Base-by-base conservation (phyloP, 2,329 filamentous ascomycete genomes). In the Byssothecium circinans region DNA sequence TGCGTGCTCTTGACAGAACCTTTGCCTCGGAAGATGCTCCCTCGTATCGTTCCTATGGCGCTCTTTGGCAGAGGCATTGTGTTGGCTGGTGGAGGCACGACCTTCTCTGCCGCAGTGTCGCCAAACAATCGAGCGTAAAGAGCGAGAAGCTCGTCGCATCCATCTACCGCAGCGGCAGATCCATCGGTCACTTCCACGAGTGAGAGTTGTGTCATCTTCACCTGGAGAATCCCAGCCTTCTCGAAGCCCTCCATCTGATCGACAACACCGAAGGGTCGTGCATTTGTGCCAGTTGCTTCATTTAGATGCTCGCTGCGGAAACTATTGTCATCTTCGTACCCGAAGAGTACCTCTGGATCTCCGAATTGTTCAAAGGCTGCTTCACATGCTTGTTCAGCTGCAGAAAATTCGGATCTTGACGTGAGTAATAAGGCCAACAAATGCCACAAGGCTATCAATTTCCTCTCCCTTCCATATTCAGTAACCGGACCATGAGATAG, bases 191-290 rank as follows among this genome's bases (percentile, higher is more conserved):
- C 75, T 70, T 97, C 92, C 3, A 94, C 72, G 17, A 99, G 80
- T 3, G 88, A 81, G 50, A 99, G 77, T 63, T 97, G 91, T 10
- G 92, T 96, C 83, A 97, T 95, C 70, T 95, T 95, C 52, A 96
- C 85, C 69, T 97, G 89, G n/a, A 99, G 74, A 34, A 99, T 86
- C 40, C 83, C 82, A 68, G 91, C 89, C 65, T 91, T 95, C 65
- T 97, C 91, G 20, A 84, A 83, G 48, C 85, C 83, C 53, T 90
- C 87, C 84, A 96, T 89, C 36, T 88, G 84, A 56, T 92, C 87
- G 1, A 95, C 80, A 38, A 89, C 65, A 3, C 85, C 83, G 53
- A 58, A 57, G 14, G 45, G 45, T n/a, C 46, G 47, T 8, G 18
- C 38, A 7, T 51, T 51, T 19, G 55, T 54, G 10, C 58, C 57